Percentiles rank a stretch among this genome's conserved stretches.
phyloP scores from a whole-genome alignment of 2,329 filamentous ascomycete genomes.

The Triangularia verruculosa region DNA sequence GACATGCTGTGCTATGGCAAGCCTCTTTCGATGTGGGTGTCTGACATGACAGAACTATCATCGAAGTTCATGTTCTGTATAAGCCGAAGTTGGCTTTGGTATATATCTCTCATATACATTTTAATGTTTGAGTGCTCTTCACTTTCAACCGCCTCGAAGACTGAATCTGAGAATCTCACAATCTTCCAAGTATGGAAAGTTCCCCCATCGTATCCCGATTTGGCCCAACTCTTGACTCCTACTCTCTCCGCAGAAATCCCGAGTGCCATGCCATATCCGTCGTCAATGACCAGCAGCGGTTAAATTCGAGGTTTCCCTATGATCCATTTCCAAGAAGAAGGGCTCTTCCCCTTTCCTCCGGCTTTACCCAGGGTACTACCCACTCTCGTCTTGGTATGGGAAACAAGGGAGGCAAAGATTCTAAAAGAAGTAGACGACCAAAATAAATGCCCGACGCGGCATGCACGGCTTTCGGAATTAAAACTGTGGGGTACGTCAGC shows the following conservation, averaged over 20 bases:
- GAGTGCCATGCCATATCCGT: not conserved
- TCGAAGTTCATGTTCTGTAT: not conserved
- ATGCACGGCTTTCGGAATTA: conserved; percentile 1
- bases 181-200: not conserved
- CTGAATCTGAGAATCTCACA: not conserved
- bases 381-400: not conserved
- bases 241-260: not conserved
- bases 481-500: not conserved
- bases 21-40: not conserved
- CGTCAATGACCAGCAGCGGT: not conserved
- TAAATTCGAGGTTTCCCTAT: not conserved
- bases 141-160: not conserved
- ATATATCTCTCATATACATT: not conserved
- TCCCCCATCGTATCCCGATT: not conserved
- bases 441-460: conserved; percentile 12
- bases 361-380: conserved; percentile 17
- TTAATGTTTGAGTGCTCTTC: not conserved
- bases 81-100: not conserved
- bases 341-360: conserved; percentile 16
- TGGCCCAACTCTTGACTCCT: not conserved
- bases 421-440: not conserved
- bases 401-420: not conserved
- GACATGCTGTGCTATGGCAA: not conserved
- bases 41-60: not conserved
- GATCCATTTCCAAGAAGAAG: not conserved